Evolutionary conservation across 352 stramenopile genomes (phyloP), one percentile per base, ranked within the genome.

Genomic region (Phytophthora podocarpi): DNA sequence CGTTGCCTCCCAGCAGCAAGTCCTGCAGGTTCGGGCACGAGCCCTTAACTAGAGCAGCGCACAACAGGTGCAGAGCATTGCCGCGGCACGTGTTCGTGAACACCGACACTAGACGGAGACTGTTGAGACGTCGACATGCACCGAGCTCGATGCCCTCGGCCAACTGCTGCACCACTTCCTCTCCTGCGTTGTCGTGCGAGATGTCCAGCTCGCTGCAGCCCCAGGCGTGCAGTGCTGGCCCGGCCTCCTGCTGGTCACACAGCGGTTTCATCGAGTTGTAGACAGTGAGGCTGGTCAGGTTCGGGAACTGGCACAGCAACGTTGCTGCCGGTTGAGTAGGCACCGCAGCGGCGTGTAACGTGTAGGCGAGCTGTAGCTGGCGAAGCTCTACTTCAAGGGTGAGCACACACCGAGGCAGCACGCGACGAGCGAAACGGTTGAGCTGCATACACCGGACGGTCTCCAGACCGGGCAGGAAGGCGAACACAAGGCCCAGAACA

Each of bases 1-100:
- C 80, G 48, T 93, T 93, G 55, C 85, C 85, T 24, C 80, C 80
- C 2, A 93, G 60, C 34, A 91, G 62, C 15, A 93, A 59, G 37
- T 91, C 79, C 56, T 90, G 68, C 11, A 93, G 45, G 12, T 82
- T 52, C 4, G 82, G 82, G 27, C 79, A 90, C 28, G 74, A 80
- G 12, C 84, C 81, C 28, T 86, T 86, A 5, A 89, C 76, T 24
- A 93, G 60, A n/a, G 82, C 80, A 1, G 71, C 74, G 39, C 79
- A 90, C 42, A 93, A 41, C 35, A 84, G 30, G 43, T 91, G 81
- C 50, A 93, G 64, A 2, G 77, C 83, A 31, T 93, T 93, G 37
- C 77, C 75, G 7, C 80, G 75, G 54, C 81, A 90, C 18, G 83
- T 93, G 67, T 93, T 91, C 24, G 81, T 90, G 53, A 93, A 93